Evolutionary conservation across 208 protist species (phyloP).

Genomic region (Acanthamoeba divionensis): DNA sequence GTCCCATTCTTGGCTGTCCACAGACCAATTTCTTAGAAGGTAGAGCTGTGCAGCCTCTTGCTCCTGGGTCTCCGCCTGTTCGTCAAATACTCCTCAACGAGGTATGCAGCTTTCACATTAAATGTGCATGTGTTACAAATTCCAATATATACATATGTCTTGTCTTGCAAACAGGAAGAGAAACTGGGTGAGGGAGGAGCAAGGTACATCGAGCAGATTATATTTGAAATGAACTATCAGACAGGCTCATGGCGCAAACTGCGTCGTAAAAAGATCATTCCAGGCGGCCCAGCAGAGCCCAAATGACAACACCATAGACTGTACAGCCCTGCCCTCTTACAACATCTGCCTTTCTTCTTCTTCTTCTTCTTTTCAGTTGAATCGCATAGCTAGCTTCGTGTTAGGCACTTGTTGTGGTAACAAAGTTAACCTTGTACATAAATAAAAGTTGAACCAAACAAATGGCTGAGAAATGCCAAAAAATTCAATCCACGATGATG

Average conservation of each 20-base stretch:
- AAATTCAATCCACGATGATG: too few species aligned
- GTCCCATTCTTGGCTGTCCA: too few species aligned
- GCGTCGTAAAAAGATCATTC: neutral
- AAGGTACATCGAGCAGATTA: slow-evolving; percentile 27
- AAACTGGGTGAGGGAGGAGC: neutral
- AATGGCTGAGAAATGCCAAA: too few species aligned
- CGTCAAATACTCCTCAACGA: slow-evolving; percentile 25
- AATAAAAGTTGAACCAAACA: too few species aligned
- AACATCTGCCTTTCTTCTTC: too few species aligned
- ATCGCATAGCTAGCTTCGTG: too few species aligned
- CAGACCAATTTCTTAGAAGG: neutral
- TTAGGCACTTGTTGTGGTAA: too few species aligned
- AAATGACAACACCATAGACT: too few species aligned
- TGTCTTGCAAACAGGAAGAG: neutral
- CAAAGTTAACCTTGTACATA: too few species aligned
- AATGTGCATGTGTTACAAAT: neutral
- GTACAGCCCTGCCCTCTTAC: too few species aligned
- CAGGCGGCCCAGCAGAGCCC: neutral
- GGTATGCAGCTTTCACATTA: neutral
- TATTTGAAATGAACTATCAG: slow-evolving; percentile 40
- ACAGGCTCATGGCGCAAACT: slow-evolving; percentile 20
- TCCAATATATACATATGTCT: neutral
- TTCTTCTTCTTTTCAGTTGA: too few species aligned
- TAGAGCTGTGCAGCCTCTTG: neutral
- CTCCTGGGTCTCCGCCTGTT: neutral